Evolutionary conservation across 208 protist genomes (phyloP), one percentile per base, ranked within the genome.

Genomic region (Trypanosoma cruzi): DNA sequence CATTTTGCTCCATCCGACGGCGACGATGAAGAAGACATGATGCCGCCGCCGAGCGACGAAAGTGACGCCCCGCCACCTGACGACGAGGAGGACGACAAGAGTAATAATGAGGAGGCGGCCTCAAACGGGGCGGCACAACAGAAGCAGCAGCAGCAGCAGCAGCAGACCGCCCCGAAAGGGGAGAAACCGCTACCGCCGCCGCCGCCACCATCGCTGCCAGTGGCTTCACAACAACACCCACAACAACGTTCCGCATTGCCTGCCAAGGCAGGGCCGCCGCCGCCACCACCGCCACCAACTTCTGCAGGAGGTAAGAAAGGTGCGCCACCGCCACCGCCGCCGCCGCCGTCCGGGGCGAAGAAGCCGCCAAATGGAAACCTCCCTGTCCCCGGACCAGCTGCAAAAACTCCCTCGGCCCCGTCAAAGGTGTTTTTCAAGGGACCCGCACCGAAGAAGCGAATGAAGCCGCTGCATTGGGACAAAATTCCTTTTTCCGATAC

Each of bases 401-500:
- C 63, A 37, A 28, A 46, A 42, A 29, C 55, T 42, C 29, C 37
- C 4, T 1, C 42, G 13, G 54, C n/a, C 29, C 7, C 55, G 20
- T 36, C 55, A 46, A 22, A 20, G n/a, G 40, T 61, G 3, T 71
- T 54, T n/a, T 79, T 69, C 24, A 71, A 63, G 28, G 77, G 77
- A 4, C 65, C 68, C 48, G 68, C 67, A 6, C 77, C 77, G 48
- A 36, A 37, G 24, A 80, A 77, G 63, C 73, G 63, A 18, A 81
- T 77, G 75, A 73, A 70, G 55, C 59, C 64, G 18, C 62, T 84
- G 48, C 75, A 81, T 29, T 84, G 79, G 75, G 75, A 84, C 4
- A 75, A 73, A 53, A 32, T 77, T 26, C 46, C 22, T 14, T 44
- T 84, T 32, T 36, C 22, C 37, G 63, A 82, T 18, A 44, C 26